Evolutionary conservation across 163 green algal species (phyloP), one percentile per base, ranked within the genome.

Genomic region (Coccomyxa subellipsoidea): DNA sequence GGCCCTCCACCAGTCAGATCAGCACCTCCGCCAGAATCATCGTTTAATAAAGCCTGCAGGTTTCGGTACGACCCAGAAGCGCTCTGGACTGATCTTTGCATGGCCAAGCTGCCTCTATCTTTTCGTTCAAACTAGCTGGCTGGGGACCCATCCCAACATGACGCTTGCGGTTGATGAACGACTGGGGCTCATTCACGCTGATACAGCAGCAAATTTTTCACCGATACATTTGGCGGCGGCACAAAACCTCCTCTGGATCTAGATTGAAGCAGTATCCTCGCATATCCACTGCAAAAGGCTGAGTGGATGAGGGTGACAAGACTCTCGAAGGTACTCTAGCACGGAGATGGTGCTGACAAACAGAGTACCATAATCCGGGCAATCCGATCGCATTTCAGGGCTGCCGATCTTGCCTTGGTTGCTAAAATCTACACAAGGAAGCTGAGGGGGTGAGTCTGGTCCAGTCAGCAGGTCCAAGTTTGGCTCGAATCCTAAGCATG

Each of bases 1-100:
- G 89, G 85, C 5, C 89, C 88, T 9, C 89, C 88, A 35, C 54
- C 83, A 21, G 73, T 40, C 34, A 90, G 78, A 35, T 89, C 80
- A 35, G 54, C 36, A 23, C 29, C 27, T 18, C 29, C 72, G 37
- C 29, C n/a, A 37, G 31, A 29, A 29, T 82, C 79, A 37, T 54
- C 69, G 9, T 31, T 71, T 38, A 37, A 88, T 31, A 96, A 84
- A 7, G 93, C 93, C 10, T 84, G 82, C 31, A 96, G 82, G 84
- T 96, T 95, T 15, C 89, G 87, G 39, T 92, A 95, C 32, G 86
- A 92, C 10, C 89, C 89, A 76, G 69, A 80, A 29, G 81, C 37
- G 7, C 38, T 77, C 71, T 84, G 80, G 66, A 84, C 66, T 35
- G 66, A 32, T 34, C 66, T 73, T 18, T 73, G 66, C 66, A 73